Evolutionary conservation across 129 eudicot genomes (phyloP).

Genomic region (Tagetes patula): DNA sequence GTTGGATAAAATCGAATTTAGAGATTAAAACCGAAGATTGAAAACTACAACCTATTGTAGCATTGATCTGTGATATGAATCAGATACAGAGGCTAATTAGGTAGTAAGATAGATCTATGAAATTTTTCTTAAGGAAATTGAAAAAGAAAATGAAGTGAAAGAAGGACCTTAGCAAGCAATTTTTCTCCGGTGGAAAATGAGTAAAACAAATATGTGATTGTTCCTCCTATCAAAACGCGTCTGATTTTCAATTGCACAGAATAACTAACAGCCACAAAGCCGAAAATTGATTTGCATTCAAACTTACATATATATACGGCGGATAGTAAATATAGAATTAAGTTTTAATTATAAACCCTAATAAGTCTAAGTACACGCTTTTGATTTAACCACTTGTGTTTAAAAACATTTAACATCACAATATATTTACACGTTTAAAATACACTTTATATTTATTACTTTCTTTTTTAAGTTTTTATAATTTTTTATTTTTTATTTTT

Average conservation of each 20-base stretch:
- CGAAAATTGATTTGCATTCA: slow-evolving; percentile 16
- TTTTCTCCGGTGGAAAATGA: slow-evolving; percentile 37
- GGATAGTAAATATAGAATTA: not conserved
- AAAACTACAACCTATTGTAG: not conserved
- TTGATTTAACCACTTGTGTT: too few relatives aligned
- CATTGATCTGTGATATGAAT: slow-evolving; percentile 21
- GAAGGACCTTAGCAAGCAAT: slow-evolving; percentile 43
- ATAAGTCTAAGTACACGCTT: too few relatives aligned
- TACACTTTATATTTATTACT: too few relatives aligned
- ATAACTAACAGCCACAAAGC: slow-evolving; percentile 28
- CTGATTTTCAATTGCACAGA: slow-evolving; percentile 17
- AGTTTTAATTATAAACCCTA: not conserved
- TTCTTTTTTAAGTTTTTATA: too few relatives aligned
- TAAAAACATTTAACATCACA: too few relatives aligned
- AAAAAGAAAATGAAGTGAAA: not conserved
- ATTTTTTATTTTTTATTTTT: too few relatives aligned
- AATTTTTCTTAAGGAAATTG: not conserved
- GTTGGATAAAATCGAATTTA: not conserved
- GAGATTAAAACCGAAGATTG: not conserved
- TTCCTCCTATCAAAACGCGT: slow-evolving; percentile 23
- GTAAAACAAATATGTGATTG: not conserved
- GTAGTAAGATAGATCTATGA: slow-evolving; percentile 23
- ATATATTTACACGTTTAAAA: too few relatives aligned
- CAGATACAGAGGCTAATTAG: not conserved
- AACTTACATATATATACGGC: slow-evolving; percentile 16